A percentile compares a stretch with the other conserved stretches of the same genome.
Conservation (phyloP, 1,284 basidiomycete species). For the Boletus subluridellus region DNA sequence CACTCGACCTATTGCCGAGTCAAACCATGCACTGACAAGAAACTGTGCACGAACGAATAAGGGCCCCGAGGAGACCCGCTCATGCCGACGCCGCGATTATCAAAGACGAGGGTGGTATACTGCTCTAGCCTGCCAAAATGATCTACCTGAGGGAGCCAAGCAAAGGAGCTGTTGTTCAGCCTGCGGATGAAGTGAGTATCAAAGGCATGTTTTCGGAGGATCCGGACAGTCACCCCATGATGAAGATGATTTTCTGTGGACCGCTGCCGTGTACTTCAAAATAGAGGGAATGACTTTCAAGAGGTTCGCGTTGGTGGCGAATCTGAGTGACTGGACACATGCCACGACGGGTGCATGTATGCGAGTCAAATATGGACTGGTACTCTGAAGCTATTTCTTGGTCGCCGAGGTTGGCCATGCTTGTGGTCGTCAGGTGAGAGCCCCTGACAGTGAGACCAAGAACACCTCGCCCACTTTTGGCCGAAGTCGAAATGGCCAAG, state of each 20-base stretch:
- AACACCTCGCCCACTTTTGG: too few species aligned
- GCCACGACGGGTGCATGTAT: too few species aligned
- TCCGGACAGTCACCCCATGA: too few species aligned
- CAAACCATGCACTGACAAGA: not conserved
- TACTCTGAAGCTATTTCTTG: constrained; percentile 12
- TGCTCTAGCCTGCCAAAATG: constrained; percentile 50
- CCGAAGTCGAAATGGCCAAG: too few species aligned
- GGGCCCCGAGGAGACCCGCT: constrained; percentile 59
- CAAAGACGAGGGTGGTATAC: constrained; percentile 68
- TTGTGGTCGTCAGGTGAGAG: not conserved
- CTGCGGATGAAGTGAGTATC: constrained; percentile 27
- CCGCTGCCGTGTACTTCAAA: too few species aligned
- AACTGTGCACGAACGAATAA: constrained; percentile 46
- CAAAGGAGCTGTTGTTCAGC: constrained; percentile 60
- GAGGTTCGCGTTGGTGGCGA: too few species aligned
- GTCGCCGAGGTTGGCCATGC: constrained; percentile 14
- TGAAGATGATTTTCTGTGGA: too few species aligned
- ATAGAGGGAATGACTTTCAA: too few species aligned
- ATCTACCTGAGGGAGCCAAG: constrained; percentile 60
- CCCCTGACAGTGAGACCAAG: too few species aligned
- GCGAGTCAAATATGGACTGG: constrained; percentile 28
- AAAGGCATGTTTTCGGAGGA: constrained; percentile 11
- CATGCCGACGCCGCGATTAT: too few species aligned
- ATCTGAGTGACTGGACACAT: too few species aligned
- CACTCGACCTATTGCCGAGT: constrained; percentile 48